Evolutionary conservation across 148 eudicot genomes (phyloP), one percentile per base, ranked within the genome.

Genomic region (Rhododendron henanense): DNA sequence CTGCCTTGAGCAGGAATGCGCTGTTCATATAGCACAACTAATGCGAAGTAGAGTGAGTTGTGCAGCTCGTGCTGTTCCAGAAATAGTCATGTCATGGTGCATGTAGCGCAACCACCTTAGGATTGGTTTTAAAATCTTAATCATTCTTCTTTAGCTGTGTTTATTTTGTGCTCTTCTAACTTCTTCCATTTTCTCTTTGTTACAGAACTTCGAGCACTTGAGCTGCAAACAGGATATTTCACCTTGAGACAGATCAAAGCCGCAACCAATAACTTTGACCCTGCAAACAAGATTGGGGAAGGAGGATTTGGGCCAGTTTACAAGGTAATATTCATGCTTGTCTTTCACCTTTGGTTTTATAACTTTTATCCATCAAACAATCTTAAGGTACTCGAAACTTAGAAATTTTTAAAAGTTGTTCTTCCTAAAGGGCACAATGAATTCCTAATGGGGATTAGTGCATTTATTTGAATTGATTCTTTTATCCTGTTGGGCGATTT

Each of bases 281-380:
- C 84, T 63, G 87, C 76, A 84, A 93, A 94, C 67, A 93, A 93
- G 83, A 92, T 94, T 47, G 95, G 94, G 33, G 94, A 93, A 91
- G 94, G 97, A 50, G 97, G 97, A n/a, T 94, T 94, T 85, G 95
- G 97, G 2, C 92, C 97, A 45, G 95, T 94, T 31, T 94, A 89
- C 88, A 94, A 92, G 94, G 97, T 93, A 87, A 55, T 23, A 15
- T 82, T 82, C 75, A 61, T 61, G 50, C 75, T n/a, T 6, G 2
- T 6, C 23, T 75, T 37, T 75, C 47, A 71, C 75, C 33, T 69
- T 10, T 25, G 18, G 15, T 35, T 35, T 35, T 35, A 35, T 35
- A 35, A 35, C 37, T 28, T 28, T 13, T 16, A 69, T n/a, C 71
- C 11, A 2, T 9, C n/a, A 63, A 61, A 63, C 28, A 23, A 63